Base-by-base conservation (phyloP, 2,329 filamentous ascomycete genomes). In the Pseudogymnoascus sp. region DNA sequence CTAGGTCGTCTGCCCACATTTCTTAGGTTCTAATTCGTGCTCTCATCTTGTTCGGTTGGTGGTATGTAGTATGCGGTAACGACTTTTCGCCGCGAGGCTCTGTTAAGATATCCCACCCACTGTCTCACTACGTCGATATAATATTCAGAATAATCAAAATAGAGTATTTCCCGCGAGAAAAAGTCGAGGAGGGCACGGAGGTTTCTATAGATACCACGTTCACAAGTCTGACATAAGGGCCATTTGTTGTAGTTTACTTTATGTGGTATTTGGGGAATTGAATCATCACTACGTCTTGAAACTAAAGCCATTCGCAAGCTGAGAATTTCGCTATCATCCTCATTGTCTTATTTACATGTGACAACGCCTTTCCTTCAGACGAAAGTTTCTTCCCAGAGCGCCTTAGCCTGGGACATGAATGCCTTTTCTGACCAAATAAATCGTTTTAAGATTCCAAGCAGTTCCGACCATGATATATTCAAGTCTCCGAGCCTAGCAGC, bases 341-440 rank as follows among this genome's bases (percentile, higher is more conserved):
- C 23, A 25, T 34, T 34, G 7, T 34, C 31, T 34, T 34, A 34
- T 34, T 34, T 34, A 34, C 31, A 10, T 34, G 7, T 34, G 31
- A 34, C 10, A 34, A 25, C 23, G 6, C 23, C 23, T 25, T 25
- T 37, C 36, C 36, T 61, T 21, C 14, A 19, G 25, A 36, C 28
- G 6, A 61, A 54, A 51, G 16, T 65, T 65, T 75, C 73, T 61
- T 73, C 69, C 74, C 73, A 77, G 54, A 79, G 73, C 2, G 45
- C 66, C 51, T 71, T 72, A 0, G 74, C 71, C 1, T 72, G 70
- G 3, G 64, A 39, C 48, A 63, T 11, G 61, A 78, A 78, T 31
- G 75, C 76, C 3, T 69, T 71, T 1, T 77, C 73, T 8, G 77
- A 79, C 77, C 77, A 79, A 37, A 76, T 74, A 57, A 78, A 79